Evolutionary conservation across 1,284 basidiomycete species (phyloP).

Genomic region (Ganoderma multipileum): DNA sequence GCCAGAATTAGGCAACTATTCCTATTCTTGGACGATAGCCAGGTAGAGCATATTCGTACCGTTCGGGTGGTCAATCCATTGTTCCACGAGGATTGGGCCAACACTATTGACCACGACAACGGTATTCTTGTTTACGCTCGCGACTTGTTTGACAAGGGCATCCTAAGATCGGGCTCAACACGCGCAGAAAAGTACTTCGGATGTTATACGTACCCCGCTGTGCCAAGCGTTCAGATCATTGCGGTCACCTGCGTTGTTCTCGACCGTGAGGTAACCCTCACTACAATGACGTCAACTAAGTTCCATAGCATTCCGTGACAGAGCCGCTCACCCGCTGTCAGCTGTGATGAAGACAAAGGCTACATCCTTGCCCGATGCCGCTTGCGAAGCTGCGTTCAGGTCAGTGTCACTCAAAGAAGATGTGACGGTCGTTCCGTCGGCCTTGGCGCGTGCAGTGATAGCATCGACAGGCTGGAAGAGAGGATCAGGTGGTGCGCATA

Average conservation of each 20-base stretch:
- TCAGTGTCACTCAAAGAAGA: constrained; percentile 61
- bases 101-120: constrained; percentile 62
- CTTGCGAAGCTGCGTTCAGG: constrained; percentile 47
- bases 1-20: not conserved
- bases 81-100: constrained; percentile 54
- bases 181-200: not conserved
- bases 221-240: constrained; percentile 77
- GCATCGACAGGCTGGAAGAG: constrained; percentile 42
- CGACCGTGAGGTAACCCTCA: constrained; percentile 66
- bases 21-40: not conserved
- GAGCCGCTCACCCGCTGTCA: constrained; percentile 24
- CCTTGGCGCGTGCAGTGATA: constrained; percentile 48
- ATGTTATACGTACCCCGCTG: constrained; percentile 49
- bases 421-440: constrained; percentile 48
- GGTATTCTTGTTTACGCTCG: constrained; percentile 53
- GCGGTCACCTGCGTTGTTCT: constrained; percentile 70
- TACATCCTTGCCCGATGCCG: constrained; percentile 48
- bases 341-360: constrained; percentile 31
- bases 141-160: constrained; percentile 40
- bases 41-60: constrained; percentile 17
- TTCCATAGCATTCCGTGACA: not conserved
- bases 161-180: constrained; percentile 35
- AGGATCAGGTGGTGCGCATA: not conserved
- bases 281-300: constrained; percentile 55
- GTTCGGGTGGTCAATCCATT: constrained; percentile 54